Conservation (phyloP, 768 basidiomycete genomes). For the Rhizopogon sp. region DNA sequence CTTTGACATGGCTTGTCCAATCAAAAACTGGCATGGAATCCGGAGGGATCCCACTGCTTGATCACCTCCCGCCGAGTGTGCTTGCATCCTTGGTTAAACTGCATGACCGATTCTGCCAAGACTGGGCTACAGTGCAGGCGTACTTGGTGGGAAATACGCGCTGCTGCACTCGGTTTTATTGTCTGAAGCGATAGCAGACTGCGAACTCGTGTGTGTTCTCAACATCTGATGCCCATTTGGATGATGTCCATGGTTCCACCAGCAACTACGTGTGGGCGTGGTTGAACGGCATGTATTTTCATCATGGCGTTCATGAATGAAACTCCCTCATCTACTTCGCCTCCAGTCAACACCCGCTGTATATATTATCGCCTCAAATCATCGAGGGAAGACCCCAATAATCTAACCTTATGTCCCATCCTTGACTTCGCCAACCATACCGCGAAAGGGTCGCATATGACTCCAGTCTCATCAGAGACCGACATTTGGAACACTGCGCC, state of each 20-base stretch:
- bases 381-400: constrained; percentile 53
- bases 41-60: constrained; percentile 30
- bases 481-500: constrained; percentile 34
- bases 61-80: constrained; percentile 45
- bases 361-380: constrained; percentile 63
- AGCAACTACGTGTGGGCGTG: constrained; percentile 80
- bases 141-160: constrained; percentile 45
- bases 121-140: constrained; percentile 48
- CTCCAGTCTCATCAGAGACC: constrained; percentile 32
- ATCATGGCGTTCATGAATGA: neutral
- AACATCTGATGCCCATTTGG: neutral
- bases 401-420: constrained; percentile 84
- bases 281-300: constrained; percentile 60
- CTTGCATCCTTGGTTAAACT: constrained; percentile 36
- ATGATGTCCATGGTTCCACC: constrained; percentile 6
- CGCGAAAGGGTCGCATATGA: constrained; percentile 35
- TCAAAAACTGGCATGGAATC: constrained; percentile 13
- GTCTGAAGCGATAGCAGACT: neutral
- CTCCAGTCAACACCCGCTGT: constrained; percentile 85
- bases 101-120: constrained; percentile 44
- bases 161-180: neutral
- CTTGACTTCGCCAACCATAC: constrained; percentile 90
- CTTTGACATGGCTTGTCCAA: constrained; percentile 66
- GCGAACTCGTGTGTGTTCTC: neutral
- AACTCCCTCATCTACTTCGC: constrained; percentile 6